phyloP scores from a whole-genome alignment of 352 stramenopile genomes.

The Pythium diclinum region DNA sequence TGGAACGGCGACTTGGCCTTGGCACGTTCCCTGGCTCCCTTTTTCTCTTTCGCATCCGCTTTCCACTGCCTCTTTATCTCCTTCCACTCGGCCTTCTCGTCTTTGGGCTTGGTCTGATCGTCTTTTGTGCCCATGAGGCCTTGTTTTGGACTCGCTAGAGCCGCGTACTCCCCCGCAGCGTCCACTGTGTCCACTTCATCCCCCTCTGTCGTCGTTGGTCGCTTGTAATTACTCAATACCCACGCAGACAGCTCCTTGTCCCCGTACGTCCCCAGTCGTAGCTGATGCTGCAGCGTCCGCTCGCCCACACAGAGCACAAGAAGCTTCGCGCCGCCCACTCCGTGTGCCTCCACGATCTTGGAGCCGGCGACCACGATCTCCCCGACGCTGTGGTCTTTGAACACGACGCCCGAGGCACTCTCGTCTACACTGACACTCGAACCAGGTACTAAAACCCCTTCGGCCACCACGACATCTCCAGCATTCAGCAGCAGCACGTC shows the following conservation, averaged over 20 bases:
- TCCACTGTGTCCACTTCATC: not conserved
- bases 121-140: not conserved
- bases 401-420: constrained; percentile 24
- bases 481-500: constrained; percentile 1
- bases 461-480: constrained; percentile 27
- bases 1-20: constrained; percentile 41
- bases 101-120: not conserved
- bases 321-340: constrained; percentile 49
- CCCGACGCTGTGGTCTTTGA: constrained; percentile 16
- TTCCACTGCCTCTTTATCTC: not conserved
- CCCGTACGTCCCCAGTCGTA: not conserved
- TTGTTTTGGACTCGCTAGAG: not conserved
- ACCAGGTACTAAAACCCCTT: constrained; percentile 28
- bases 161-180: not conserved
- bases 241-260: not conserved
- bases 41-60: not conserved
- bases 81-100: not conserved
- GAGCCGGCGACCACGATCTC: constrained; percentile 86
- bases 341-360: constrained; percentile 54
- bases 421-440: constrained; percentile 30
- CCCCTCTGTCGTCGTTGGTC: not conserved
- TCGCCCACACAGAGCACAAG: constrained; percentile 85
- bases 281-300: constrained; percentile 32
- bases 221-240: not conserved
- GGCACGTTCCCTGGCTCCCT: not conserved